Evolutionary conservation across 352 stramenopile genomes (phyloP), one percentile per base, ranked within the genome.

Genomic region (Albugo laibachii): DNA sequence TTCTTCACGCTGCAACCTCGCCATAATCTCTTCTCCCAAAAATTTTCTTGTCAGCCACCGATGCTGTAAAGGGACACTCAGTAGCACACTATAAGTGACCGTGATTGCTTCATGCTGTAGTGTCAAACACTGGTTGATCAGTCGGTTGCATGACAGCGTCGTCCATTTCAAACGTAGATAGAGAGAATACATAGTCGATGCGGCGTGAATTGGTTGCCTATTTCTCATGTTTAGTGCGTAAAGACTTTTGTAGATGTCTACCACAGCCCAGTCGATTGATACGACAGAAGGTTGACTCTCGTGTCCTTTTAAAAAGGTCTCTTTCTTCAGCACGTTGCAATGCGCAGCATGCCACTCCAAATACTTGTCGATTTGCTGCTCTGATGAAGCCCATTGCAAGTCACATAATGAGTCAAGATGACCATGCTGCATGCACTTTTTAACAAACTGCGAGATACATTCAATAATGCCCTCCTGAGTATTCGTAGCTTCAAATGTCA

Each of bases 321-420:
- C 63, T n/a, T 53, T 51, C 24, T 58, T 57, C 5, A 65, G 36
- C 4, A 83, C 66, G 19, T 68, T 76, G 4, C 66, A 69, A 40
- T 86, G 78, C 1, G 74, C 69, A 1, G 74, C 70, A 45, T 83
- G 67, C 74, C 74, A 86, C 34, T 80, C 52, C 16, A 86, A 59
- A 14, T 83, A 67, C 49, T 69, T 69, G 47, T 86, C 74, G 4
- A 86, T 71, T 35, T 82, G 59, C 1, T 49, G 45, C 47, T 80
- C 70, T 8, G 20, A 19, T 0, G 59, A 45, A 10, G 65, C 67
- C 74, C 74, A 86, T 51, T 81, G 69, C 21, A 86, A 58, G 16
- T 86, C 70, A 41, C 74, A 81, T 13, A 86, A 65, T 16, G 83
- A 49, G 36, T 83, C 74, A 38, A 82, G 42, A 15, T 72, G 70